Evolutionary conservation across 495 filamentous ascomycete genomes (phyloP), one percentile per base, ranked within the genome.

Genomic region (Mytilinidion resinicola): DNA sequence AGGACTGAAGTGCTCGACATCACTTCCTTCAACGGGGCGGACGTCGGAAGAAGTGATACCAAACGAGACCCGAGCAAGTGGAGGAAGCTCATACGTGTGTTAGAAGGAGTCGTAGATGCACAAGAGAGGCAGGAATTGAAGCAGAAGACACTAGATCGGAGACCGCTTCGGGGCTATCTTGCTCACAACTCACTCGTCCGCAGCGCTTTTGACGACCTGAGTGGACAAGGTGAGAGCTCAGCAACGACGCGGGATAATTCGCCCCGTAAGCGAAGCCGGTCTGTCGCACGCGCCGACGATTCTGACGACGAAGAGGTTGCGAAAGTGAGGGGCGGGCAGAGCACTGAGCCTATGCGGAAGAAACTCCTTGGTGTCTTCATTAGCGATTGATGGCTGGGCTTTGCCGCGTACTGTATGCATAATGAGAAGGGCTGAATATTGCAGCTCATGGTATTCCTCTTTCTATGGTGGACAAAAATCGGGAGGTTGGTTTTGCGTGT

Each of bases 1-100:
- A 73, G 82, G 2, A 74, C 74, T 0, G 74, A 84, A 41, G 78
- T 79, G 0, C 74, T 85, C 4, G 80, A 77, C 33, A 51, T 85
- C 11, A 74, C 78, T 19, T 73, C 73, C 14, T 67, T 83, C 9
- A 83, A 82, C 57, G 78, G 79, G 0, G 55, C 74, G 2, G 77
- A 81, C 11, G 73, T 77, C 17, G 72, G 74, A 3, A 55, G 66
- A 17, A 75, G 72, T 15, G 78, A 76, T 38, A 65, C 69, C 1
- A 67, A 71, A 14, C 73, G 79, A 12, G 70, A 78, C 47, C 65
- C 74, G 7, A 66, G 66, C 39, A 71, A 70, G 57, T 80, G 78
- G 78, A 69, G 72, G n/a, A 71, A 72, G 0, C 69, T 73, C 10
- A 62, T 81, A 37, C 71, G 69, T 25, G 69, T 80, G 21, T 50